A percentile compares a stretch with the other conserved stretches of the same genome.
These are phyloP conservation scores for Brasenia schreberi DNA, from an alignment of 164 flowering plant species.

Conservation along the genomic window DNA sequence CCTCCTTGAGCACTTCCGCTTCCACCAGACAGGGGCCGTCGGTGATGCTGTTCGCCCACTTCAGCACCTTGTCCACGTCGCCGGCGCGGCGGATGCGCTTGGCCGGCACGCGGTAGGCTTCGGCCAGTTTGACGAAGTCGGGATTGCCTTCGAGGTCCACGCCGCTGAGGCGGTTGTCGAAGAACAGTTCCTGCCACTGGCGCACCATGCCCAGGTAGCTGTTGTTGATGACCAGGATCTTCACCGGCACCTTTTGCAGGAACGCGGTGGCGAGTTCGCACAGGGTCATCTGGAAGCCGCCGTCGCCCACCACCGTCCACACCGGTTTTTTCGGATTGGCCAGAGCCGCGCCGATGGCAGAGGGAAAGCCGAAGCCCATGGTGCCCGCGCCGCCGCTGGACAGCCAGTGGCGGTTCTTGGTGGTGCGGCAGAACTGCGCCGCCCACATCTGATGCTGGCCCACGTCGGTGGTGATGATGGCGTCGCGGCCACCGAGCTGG, in stretches of 20 bases:
- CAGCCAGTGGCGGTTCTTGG: conserved; percentile 46
- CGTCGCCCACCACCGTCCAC: conserved; percentile 55
- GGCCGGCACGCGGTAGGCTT: conserved; percentile 47
- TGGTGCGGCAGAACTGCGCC: conserved; percentile 47
- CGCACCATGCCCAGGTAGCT: conserved; percentile 63
- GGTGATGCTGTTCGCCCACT: too few species aligned
- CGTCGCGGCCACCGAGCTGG: conserved; percentile 37
- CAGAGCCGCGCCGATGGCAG: conserved; percentile 60
- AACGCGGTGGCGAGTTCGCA: conserved; percentile 45
- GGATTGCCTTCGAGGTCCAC: conserved; percentile 41
- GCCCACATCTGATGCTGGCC: conserved; percentile 77
- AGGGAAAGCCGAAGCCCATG: conserved; percentile 63
- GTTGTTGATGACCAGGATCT: conserved; percentile 42
- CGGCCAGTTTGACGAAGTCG: conserved; percentile 42
- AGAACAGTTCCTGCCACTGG: conserved; percentile 59
- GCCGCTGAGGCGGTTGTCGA: too few species aligned
- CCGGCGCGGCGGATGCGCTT: conserved; percentile 41
- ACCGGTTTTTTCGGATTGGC: conserved; percentile 38
- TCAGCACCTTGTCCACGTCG: conserved; percentile 46
- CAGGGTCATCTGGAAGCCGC: conserved; percentile 55
- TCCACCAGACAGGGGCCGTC: conserved; percentile 52
- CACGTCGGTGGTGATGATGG: conserved; percentile 48
- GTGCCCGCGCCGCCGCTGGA: conserved; percentile 55
- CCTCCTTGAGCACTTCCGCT: conserved; percentile 59
- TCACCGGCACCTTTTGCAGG: conserved; percentile 47